phyloP scores from a whole-genome alignment of 495 filamentous ascomycete genomes.

The Immersiella caudata region DNA sequence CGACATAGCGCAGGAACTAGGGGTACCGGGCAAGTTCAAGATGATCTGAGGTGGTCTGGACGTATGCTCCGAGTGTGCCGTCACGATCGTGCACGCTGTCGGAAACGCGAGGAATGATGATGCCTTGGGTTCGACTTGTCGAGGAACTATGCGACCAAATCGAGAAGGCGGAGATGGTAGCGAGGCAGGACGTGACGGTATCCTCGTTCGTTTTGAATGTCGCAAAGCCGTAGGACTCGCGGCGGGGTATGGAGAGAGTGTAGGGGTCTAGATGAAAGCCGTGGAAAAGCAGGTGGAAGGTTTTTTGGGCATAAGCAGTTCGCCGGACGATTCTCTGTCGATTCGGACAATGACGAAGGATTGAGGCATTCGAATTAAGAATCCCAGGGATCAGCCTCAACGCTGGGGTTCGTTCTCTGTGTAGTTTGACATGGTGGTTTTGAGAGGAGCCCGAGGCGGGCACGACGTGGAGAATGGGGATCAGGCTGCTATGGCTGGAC shows the following conservation, averaged over 20 bases:
- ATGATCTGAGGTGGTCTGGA: neutral
- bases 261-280: neutral
- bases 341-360: constrained; percentile 1
- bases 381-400: neutral
- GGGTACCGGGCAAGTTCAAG: neutral
- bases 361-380: neutral
- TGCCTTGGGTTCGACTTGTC: neutral
- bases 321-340: neutral
- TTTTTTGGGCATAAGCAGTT: neutral
- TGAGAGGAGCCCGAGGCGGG: neutral
- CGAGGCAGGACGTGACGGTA: neutral
- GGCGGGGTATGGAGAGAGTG: neutral
- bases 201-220: neutral
- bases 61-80: neutral
- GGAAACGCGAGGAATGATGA: neutral
- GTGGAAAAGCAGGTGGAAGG: neutral
- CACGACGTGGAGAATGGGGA: neutral
- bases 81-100: constrained; percentile 4
- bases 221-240: constrained; percentile 2
- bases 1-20: neutral
- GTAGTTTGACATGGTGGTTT: neutral
- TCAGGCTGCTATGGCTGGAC: neutral
- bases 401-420: neutral
- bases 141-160: neutral
- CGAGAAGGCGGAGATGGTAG: neutral